Evolutionary conservation across 768 basidiomycete genomes (phyloP), one percentile per base, ranked within the genome.

Genomic region (Tylopilus intermedius): DNA sequence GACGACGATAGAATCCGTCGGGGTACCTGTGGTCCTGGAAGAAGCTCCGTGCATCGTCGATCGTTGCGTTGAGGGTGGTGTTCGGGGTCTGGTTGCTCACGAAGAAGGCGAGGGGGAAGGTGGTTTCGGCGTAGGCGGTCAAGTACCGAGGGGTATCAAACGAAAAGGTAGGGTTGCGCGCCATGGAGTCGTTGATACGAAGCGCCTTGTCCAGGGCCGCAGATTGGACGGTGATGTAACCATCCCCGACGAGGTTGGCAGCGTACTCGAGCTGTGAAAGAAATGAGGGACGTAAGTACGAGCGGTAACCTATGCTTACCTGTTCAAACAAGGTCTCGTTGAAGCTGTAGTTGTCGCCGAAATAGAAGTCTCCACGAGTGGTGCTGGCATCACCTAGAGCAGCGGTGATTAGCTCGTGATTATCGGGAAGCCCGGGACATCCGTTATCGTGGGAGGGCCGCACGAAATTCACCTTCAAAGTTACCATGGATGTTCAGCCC

Each of bases 121-220:
- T 63, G 1, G 56, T 52, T 48, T 64, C 63, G 4, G 56, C 56
- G 8, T 63, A 63, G 10, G 56, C 64, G 2, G 63, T 58, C 0
- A 61, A 43, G 45, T 11, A 65, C 8, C 63, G 56, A 0, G 61
- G 60, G 11, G 58, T 58, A 2, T 58, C 56, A n/a, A 66, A 63
- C 45, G 32, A 53, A 40, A 64, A 64, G 0, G 58, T 60, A 0
- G 63, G 63, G 40, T 64, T 64, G 37, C 45, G 49, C 10, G 63
- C 64, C 22, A 64, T 66, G 24, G 63, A 64, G 45, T 66, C 56
- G 29, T 61, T 66, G 40, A 64, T 64, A n/a, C 63, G 61, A 5
- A 47, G 46, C 1, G 33, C 29, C 26, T 66, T 64, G 38, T 64
- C 54, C 27, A 66, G 18, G 10, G 61, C 30, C 24, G 61, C 52